Base-by-base conservation (phyloP, 1,284 basidiomycete genomes). In the Cryptococcus depauperatus region DNA sequence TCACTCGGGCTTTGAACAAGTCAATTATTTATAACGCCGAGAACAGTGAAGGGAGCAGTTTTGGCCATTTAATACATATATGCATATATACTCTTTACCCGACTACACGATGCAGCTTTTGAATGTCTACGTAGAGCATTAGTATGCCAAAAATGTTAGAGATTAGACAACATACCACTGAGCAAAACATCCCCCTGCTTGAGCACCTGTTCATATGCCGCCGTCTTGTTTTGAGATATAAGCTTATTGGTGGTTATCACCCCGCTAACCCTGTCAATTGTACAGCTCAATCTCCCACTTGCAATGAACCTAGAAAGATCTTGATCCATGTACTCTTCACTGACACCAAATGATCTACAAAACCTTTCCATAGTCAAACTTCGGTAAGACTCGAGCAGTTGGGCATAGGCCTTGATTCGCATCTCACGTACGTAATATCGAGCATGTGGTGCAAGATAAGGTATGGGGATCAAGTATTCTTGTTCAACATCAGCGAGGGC, bases 221-320 rank as follows among this genome's bases (percentile, higher is more conserved):
- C 82, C 47, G 84, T 88, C 77, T 96, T 95, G 52, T 72, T 71
- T 54, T 77, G 75, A 26, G 81, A 69, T n/a, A n/a, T n/a, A 5
- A 81, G 79, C 48, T 91, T 76, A 44, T 87, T 91, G n/a, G 92
- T 97, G 72, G 92, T 88, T 10, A 97, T 90, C 25, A 96, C 79
- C 0, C 90, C 89, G 48, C 85, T 78, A 26, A 96, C 93, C 65
- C 90, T 90, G 76, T 97, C 92, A 54, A 98, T 96, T 7, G 85
- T 83, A 58, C 85, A 89, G 50, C 90, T 82, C 39, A 97, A 72
- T 11, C 92, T 77, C n/a, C 86, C 86, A 14, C 81, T 80, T 2
- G 92, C 84, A 59, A 98, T 97, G 73, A 97, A 95, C 5, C 84
- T 80, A 16, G 89, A 89, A 28, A 97, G 77, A 61, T 98, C 92